Conservation (phyloP, 306 rosid genomes). For the Cotoneaster glaucophyllus region DNA sequence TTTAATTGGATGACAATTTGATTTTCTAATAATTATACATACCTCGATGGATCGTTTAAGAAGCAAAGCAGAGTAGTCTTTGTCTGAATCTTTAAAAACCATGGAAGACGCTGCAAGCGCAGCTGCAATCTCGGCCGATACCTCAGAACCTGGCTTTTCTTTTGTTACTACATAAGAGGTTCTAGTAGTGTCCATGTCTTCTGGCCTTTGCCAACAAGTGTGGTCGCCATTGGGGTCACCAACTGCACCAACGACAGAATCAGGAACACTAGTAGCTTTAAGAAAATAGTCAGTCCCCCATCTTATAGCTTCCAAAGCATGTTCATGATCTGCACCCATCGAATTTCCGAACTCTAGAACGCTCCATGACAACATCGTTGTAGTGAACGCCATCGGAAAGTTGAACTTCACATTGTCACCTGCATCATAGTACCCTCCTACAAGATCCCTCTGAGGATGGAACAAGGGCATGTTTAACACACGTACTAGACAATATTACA, state of each 20-base stretch:
- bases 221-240: slow-evolving; percentile 42
- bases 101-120: slow-evolving; percentile 53
- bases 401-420: no score
- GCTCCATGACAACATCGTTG: background rate
- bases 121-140: slow-evolving; percentile 36
- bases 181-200: slow-evolving; percentile 48
- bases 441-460: no score
- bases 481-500: no score
- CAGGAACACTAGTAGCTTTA: slow-evolving; percentile 33
- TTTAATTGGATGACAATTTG: no score
- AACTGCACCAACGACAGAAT: slow-evolving; percentile 27
- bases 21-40: no score
- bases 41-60: slow-evolving; percentile 7
- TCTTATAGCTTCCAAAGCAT: slow-evolving; percentile 30
- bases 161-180: slow-evolving; percentile 24
- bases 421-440: no score
- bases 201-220: slow-evolving; percentile 32
- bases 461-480: no score
- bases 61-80: slow-evolving; percentile 10
- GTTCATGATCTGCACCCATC: slow-evolving; percentile 25
- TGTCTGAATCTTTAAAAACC: background rate
- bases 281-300: slow-evolving; percentile 41
- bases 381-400: background rate
- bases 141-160: slow-evolving; percentile 35
- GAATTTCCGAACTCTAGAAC: background rate